Evolutionary conservation across 805 yeast genomes (phyloP).

Genomic region (Brettanomyces custersianus): DNA sequence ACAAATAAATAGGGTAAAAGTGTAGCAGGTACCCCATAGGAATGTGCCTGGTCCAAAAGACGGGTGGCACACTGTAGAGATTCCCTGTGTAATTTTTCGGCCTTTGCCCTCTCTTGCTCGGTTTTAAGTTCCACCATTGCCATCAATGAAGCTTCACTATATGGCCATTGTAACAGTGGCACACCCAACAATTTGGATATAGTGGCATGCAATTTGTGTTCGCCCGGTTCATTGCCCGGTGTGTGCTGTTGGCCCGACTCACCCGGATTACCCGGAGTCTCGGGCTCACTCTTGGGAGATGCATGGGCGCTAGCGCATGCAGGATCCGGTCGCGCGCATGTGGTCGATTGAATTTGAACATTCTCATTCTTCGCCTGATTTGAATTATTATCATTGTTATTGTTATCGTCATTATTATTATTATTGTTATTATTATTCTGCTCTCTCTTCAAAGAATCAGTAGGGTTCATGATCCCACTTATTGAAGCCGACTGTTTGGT

Average conservation of each 20-base stretch:
- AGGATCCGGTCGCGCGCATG: too few species aligned
- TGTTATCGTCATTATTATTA: too few species aligned
- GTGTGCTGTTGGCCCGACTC: background rate
- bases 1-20: constrained; percentile 18
- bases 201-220: background rate
- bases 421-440: too few species aligned
- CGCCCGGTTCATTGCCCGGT: background rate
- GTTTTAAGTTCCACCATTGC: constrained; percentile 25
- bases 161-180: constrained; percentile 6
- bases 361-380: too few species aligned
- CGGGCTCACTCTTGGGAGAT: too few species aligned
- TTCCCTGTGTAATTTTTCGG: constrained; percentile 27
- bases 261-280: too few species aligned
- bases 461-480: background rate
- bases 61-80: constrained; percentile 28
- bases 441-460: background rate
- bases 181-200: constrained; percentile 7
- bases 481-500: background rate
- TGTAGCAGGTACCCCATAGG: constrained; percentile 16
- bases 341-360: too few species aligned
- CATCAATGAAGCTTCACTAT: constrained; percentile 1
- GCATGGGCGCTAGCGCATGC: too few species aligned
- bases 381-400: too few species aligned
- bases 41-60: constrained; percentile 23
- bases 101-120: constrained; percentile 35